A percentile compares a stretch with the other conserved stretches of the same genome.
Conservation (phyloP, 192 early-diverging fungal species). For the Spinellus fusiger region DNA sequence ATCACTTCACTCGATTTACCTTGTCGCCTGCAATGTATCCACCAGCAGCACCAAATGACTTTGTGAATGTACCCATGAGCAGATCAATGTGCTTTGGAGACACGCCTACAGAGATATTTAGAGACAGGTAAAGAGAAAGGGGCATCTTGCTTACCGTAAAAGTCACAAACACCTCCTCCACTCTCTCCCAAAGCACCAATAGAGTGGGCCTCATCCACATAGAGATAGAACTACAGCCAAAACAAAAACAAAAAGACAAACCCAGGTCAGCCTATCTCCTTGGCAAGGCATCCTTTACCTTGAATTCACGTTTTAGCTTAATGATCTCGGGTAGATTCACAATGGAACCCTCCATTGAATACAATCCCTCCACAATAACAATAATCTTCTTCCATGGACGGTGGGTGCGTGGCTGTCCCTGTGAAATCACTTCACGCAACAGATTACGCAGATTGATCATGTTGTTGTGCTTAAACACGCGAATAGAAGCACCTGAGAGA, state of each 20-base stretch:
- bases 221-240: constrained; percentile 63
- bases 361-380: constrained; percentile 84
- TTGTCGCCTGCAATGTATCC: constrained; percentile 80
- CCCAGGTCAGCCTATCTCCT: background rate
- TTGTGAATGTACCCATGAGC: constrained; percentile 90
- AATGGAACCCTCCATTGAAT: constrained; percentile 90
- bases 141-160: constrained; percentile 45
- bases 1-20: background rate
- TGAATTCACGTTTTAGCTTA: constrained; percentile 75
- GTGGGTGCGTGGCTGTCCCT: constrained; percentile 88
- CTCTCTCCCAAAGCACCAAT: constrained; percentile 85
- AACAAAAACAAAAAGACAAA: background rate
- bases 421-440: constrained; percentile 73
- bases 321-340: constrained; percentile 72
- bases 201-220: constrained; percentile 89
- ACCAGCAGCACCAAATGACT: constrained; percentile 90
- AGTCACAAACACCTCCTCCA: constrained; percentile 87
- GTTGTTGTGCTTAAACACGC: constrained; percentile 86
- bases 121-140: no score
- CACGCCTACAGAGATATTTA: constrained; percentile 36
- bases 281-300: constrained; percentile 21
- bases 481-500: constrained; percentile 75
- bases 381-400: constrained; percentile 95
- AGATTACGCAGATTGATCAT: constrained; percentile 60
- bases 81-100: constrained; percentile 82